phyloP scores from a whole-genome alignment of 2,329 filamentous ascomycete genomes.

The Cyphellophora attinorum region DNA sequence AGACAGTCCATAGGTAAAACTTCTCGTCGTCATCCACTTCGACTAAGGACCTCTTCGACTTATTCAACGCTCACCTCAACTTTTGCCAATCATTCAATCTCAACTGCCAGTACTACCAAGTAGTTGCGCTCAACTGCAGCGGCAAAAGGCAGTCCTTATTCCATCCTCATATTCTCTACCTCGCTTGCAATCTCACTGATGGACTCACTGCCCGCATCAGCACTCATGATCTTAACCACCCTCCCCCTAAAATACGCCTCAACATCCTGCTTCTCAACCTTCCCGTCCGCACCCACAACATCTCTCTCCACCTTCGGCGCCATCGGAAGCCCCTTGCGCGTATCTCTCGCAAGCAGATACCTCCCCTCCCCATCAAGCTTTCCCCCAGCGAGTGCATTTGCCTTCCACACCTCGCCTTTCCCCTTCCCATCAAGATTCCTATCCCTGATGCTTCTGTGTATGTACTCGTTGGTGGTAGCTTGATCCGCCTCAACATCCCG shows the following conservation, averaged over 20 bases:
- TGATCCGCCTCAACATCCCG: conserved; percentile 7
- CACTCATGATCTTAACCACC: background rate
- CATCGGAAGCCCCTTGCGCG: background rate
- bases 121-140: too few relatives aligned
- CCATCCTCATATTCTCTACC: too few relatives aligned
- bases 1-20: too few relatives aligned
- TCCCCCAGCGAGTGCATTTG: background rate
- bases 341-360: background rate
- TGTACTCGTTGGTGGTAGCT: conserved; percentile 21
- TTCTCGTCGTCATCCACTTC: too few relatives aligned
- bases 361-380: background rate
- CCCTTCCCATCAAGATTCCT: background rate
- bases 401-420: background rate
- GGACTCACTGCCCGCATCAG: too few relatives aligned
- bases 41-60: too few relatives aligned
- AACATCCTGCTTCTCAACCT: background rate
- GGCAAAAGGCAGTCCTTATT: too few relatives aligned
- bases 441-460: conserved; percentile 17
- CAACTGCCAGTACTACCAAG: too few relatives aligned
- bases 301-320: background rate
- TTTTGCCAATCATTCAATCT: too few relatives aligned
- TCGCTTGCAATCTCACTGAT: too few relatives aligned
- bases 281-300: background rate
- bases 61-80: too few relatives aligned
- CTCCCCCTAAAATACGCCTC: conserved; percentile 1